A percentile compares a stretch with the other conserved stretches of the same genome.
Evolutionary conservation across 352 stramenopile species (phyloP).

Genomic region (Peronosclerospora sorghi): DNA sequence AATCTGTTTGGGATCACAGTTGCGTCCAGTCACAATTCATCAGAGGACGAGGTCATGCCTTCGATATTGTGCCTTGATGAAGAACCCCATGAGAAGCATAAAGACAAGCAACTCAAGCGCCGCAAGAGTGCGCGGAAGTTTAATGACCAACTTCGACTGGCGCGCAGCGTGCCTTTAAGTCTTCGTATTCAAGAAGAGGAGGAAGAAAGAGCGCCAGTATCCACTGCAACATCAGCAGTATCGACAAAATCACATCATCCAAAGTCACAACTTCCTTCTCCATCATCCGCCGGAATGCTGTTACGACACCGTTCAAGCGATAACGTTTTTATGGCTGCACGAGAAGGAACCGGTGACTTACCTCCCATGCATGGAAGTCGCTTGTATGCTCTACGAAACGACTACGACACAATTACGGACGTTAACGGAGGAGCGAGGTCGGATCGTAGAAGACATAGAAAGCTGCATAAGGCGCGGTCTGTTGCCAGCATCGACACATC

Average conservation of each 20-base stretch:
- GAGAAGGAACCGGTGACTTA: conserved; percentile 11
- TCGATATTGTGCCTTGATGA: conserved; percentile 24
- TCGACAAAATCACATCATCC: conserved; percentile 8
- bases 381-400: conserved; percentile 4
- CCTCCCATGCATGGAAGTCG: conserved; percentile 11
- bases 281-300: conserved; percentile 13
- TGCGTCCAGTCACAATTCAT: background rate
- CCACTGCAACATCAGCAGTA: conserved; percentile 5
- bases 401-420: conserved; percentile 8
- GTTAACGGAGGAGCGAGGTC: conserved; percentile 14
- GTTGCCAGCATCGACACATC: conserved; percentile 57
- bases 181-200: conserved; percentile 43
- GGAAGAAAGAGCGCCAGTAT: conserved; percentile 6
- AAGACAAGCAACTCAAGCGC: conserved; percentile 37
- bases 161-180: conserved; percentile 40
- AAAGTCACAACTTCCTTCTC: conserved; percentile 16
- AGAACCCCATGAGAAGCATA: conserved; percentile 24
- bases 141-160: conserved; percentile 53
- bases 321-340: conserved; percentile 19
- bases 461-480: conserved; percentile 40
- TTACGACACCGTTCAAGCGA: conserved; percentile 25
- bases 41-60: conserved; percentile 12
- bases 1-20: conserved; percentile 43
- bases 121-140: conserved; percentile 59
- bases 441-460: conserved; percentile 19